phyloP scores from a whole-genome alignment of 176 grass and related monocot species.

The Eragrostis curvula region DNA sequence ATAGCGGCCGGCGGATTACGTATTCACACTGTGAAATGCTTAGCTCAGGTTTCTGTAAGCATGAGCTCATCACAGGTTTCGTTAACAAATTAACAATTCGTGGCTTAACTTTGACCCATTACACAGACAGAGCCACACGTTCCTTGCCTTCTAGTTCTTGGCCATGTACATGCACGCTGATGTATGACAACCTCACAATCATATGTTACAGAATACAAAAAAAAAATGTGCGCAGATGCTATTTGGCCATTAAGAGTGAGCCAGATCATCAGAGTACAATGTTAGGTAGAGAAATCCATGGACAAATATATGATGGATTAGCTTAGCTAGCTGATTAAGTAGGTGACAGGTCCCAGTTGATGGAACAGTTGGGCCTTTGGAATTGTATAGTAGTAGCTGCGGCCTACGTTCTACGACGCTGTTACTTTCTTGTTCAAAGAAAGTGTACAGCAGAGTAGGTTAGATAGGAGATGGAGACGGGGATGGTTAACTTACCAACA shows the following conservation, averaged over 20 bases:
- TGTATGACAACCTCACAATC: no score
- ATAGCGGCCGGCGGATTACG: neutral
- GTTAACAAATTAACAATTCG: neutral
- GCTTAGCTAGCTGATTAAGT: slow-evolving; percentile 33
- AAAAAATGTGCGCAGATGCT: no score
- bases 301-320: slow-evolving; percentile 6
- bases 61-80: slow-evolving; percentile 24
- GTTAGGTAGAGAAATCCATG: slow-evolving; percentile 10
- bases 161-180: neutral
- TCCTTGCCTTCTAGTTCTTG: neutral
- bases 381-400: neutral
- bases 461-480: slow-evolving; percentile 39
- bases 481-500: slow-evolving; percentile 37
- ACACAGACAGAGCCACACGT: neutral
- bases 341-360: slow-evolving; percentile 39
- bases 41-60: slow-evolving; percentile 21
- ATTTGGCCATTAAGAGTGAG: neutral
- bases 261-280: no score
- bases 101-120: neutral
- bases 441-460: slow-evolving; percentile 8
- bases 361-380: slow-evolving; percentile 36
- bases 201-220: no score
- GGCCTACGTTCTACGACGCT: neutral
- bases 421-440: slow-evolving; percentile 22
- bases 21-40: neutral